Evolutionary conservation across 495 filamentous ascomycete species (phyloP).

Genomic region (Penicillium odoratum): DNA sequence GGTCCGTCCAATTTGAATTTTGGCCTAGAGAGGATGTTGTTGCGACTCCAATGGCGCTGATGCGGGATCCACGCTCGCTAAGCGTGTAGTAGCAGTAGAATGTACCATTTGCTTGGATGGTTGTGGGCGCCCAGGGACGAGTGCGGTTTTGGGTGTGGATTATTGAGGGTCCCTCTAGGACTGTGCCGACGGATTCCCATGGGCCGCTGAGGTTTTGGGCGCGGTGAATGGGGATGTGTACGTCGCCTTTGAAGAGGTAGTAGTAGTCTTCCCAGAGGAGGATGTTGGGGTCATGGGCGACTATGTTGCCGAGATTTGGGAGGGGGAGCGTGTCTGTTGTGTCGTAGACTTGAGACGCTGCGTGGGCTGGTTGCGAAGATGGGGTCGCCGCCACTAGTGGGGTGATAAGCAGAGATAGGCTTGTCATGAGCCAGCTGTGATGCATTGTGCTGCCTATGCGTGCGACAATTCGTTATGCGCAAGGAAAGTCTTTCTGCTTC

Average conservation of each 20-base stretch:
- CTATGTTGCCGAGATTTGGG: conserved; percentile 37
- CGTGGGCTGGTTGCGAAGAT: conserved; percentile 7
- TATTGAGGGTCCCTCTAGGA: conserved; percentile 36
- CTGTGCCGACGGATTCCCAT: conserved; percentile 42
- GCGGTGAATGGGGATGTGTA: conserved; percentile 33
- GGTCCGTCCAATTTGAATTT: conserved; percentile 55
- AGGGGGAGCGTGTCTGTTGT: conserved; percentile 33
- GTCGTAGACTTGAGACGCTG: conserved; percentile 26
- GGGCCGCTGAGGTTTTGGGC: conserved; percentile 39
- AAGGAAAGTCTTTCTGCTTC: background rate
- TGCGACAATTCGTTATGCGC: background rate
- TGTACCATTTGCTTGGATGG: conserved; percentile 50
- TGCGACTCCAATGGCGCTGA: conserved; percentile 71
- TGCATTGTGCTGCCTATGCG: background rate
- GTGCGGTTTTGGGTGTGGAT: conserved; percentile 38
- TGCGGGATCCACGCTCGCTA: conserved; percentile 59
- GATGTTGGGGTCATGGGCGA: conserved; percentile 43
- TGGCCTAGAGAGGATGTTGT: conserved; percentile 56
- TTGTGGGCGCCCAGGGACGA: conserved; percentile 63
- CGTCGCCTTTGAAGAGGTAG: conserved; percentile 43
- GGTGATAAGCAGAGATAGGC: conserved; percentile 6
- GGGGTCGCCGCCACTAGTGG: conserved; percentile 15
- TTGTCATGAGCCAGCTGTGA: background rate
- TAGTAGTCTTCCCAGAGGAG: conserved; percentile 31
- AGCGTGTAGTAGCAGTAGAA: conserved; percentile 78